Evolutionary conservation across 202 grass and related monocot genomes (phyloP).

Genomic region (Setaria viridis): DNA sequence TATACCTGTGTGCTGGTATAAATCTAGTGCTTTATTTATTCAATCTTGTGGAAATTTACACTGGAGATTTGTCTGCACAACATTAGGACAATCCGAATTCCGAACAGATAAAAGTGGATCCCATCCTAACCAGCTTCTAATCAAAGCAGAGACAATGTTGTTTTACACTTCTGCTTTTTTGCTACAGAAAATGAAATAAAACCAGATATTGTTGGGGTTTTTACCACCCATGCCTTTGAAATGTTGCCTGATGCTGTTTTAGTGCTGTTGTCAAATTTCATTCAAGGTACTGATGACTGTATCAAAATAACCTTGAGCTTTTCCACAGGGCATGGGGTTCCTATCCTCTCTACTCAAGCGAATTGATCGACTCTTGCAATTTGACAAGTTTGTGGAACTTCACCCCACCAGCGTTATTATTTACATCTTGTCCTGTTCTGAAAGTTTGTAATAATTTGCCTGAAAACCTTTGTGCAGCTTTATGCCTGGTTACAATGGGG

Average conservation of each 20-base stretch:
- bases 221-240: not conserved
- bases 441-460: conserved; percentile 37
- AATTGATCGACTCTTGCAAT: conserved; percentile 88
- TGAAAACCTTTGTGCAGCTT: conserved; percentile 66
- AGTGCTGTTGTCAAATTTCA: conserved; percentile 1
- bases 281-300: conserved; percentile 9
- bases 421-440: conserved; percentile 17
- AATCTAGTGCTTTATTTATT: conserved; percentile 15
- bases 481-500: conserved; percentile 94
- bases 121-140: conserved; percentile 8
- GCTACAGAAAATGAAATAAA: conserved; percentile 21
- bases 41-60: conserved; percentile 11
- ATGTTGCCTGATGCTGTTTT: conserved; percentile 27
- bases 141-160: not conserved
- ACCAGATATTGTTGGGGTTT: not conserved
- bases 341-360: conserved; percentile 87
- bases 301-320: conserved; percentile 9
- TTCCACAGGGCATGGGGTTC: conserved; percentile 58
- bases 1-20: not conserved
- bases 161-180: conserved; percentile 31
- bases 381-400: conserved; percentile 73
- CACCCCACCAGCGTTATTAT: conserved; percentile 23
- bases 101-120: not conserved
- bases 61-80: not conserved
- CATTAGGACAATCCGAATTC: not conserved